Evolutionary conservation across 148 eudicot species (phyloP), one percentile per base, ranked within the genome.

Genomic region (Camellia japonica): DNA sequence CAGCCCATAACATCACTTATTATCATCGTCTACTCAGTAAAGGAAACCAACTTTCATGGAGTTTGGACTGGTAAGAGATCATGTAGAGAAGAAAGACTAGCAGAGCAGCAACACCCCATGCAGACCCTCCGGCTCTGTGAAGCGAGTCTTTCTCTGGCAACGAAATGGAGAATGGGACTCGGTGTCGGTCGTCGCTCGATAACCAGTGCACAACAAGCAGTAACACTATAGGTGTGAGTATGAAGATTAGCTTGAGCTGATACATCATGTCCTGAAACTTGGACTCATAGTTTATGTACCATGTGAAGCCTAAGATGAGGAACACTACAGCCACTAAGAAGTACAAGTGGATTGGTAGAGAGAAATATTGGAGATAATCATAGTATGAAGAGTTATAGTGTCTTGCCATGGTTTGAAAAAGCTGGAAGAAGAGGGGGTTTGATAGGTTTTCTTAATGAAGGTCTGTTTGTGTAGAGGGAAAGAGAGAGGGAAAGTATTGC

Each of bases 31-130:
- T 84, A 38, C 84, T 82, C 3, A 83, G 80, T 79, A 91, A 52
- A 7, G 97, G 97, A 85, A 89, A 91, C 97, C 97, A 93, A 54
- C 85, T 80, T 74, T 90, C 97, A 51, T 82, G 89, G 42, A 85
- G 68, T 75, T 90, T 87, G 84, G 90, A 73, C 66, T 90, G 97
- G 76, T 86, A 85, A 82, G 90, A 90, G 73, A 93, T 82, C 93
- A 91, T 90, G 74, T 80, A 86, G 60, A 91, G 64, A 16, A 93
- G 94, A 54, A 93, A 87, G 30, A 91, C 69, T 2, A 93, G 90
- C 43, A 93, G 44, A 42, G 88, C 58, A 0, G 85, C 93, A 7
- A 93, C 88, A 12, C 95, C 95, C 86, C 91, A 83, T 0, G 97
- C 95, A 7, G 97, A 91, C 7, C 93, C 94, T 49, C 97, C 95